Base-by-base conservation (phyloP, 163 green algal species). In the Scenedesmus sp. region DNA sequence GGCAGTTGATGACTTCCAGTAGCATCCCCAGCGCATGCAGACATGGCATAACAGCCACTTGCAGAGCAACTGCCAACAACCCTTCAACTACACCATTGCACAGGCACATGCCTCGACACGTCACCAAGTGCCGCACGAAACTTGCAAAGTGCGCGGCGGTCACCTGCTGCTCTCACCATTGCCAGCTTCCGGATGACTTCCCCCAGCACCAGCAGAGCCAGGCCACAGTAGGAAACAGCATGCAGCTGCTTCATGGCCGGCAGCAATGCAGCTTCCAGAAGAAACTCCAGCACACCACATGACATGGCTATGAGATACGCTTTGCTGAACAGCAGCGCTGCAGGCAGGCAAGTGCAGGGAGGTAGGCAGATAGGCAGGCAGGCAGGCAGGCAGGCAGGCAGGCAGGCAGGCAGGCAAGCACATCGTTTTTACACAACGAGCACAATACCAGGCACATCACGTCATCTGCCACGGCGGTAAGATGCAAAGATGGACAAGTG, bases 251-350 rank as follows among this genome's bases (percentile, higher is more conserved):
- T 97, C 0, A 97, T 20, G 0, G 7, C 70, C 0, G 96, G 95
- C 0, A 94, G 46, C 4, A 93, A 79, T n/a, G 55, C 88, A 15
- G 46, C 10, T 64, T 98, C 96, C 2, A 95, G 8, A 1, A 79
- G 66, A 56, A 96, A 97, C 91, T 98, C 97, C 3, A 95, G 0
- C 9, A 95, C 16, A 1, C 93, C 96, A n/a, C 87, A 87, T 1
- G 56, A 57, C 96, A 98, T 98, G 13, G 97, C 97, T 0, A 94
- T 15, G 52, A 91, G 91, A 81, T 98, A 98, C 1, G 94, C 94
- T 73, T 83, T 92, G 91, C 93, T 97, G 66, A 98, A 81, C 1
- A 98, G 94, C 91, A 93, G 95, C 4, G 97, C 97, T 98, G 94
- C 86, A 81, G 0, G 52, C 1, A 20, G 59, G 18, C 12, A 13